phyloP scores from a whole-genome alignment of 2,329 filamentous ascomycete species.

The Bisporella sp. region DNA sequence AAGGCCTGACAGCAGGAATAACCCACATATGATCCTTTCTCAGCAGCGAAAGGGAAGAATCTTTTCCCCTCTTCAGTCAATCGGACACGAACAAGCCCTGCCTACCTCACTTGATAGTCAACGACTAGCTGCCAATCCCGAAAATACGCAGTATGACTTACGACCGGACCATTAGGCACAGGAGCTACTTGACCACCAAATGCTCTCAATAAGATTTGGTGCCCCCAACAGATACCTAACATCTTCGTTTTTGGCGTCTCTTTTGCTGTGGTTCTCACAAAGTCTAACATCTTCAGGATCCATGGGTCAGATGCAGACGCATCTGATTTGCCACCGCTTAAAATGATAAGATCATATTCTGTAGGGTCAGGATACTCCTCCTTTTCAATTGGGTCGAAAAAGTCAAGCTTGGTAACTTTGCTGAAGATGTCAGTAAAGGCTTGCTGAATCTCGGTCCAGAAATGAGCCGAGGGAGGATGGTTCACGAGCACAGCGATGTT shows the following conservation, averaged over 20 bases:
- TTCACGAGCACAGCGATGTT: too few relatives aligned
- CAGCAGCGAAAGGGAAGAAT: slow-evolving; percentile 28
- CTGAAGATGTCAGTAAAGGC: too few relatives aligned
- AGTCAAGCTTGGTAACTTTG: slow-evolving; percentile 1
- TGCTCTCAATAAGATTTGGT: slow-evolving; percentile 34
- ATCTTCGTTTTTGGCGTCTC: slow-evolving; percentile 28
- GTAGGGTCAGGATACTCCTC: slow-evolving; percentile 28
- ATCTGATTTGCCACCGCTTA: slow-evolving; percentile 37
- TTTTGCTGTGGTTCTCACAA: slow-evolving; percentile 28
- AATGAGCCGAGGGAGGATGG: too few relatives aligned
- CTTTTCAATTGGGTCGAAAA: slow-evolving; percentile 23
- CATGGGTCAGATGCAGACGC: slow-evolving; percentile 32
- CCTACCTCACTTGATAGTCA: too few relatives aligned
- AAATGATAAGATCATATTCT: slow-evolving; percentile 35
- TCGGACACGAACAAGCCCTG: slow-evolving; percentile 24
- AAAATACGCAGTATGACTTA: slow-evolving; percentile 8
- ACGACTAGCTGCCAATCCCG: too few relatives aligned
- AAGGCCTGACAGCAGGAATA: slow-evolving; percentile 15
- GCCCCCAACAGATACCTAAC: slow-evolving; percentile 36
- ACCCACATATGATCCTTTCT: slow-evolving; percentile 23
- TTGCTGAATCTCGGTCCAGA: too few relatives aligned
- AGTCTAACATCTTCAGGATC: slow-evolving; percentile 35
- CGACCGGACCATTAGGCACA: slow-evolving; percentile 33
- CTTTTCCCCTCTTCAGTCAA: slow-evolving; percentile 31
- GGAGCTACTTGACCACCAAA: slow-evolving; percentile 33